phyloP scores from a whole-genome alignment of 139 green algal genomes.

The Pleodorina starrii region DNA sequence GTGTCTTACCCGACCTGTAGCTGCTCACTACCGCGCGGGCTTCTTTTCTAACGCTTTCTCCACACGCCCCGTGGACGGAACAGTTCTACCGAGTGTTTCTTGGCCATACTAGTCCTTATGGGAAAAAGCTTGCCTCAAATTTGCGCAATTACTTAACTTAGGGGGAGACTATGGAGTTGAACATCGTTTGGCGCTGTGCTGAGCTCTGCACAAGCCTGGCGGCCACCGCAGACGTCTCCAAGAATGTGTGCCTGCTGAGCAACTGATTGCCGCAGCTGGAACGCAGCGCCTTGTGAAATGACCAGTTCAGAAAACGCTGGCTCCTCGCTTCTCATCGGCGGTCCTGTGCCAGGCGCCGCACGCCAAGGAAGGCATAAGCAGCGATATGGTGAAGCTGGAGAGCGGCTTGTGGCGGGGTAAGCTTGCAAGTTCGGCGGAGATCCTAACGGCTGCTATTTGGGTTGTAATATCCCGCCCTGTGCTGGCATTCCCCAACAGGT shows the following conservation, averaged over 20 bases:
- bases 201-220: not conserved
- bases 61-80: too few relatives aligned
- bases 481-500: slow-evolving; percentile 65
- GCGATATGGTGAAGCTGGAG: slow-evolving; percentile 72
- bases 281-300: not conserved
- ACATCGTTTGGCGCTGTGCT: not conserved
- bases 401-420: slow-evolving; percentile 84
- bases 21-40: not conserved
- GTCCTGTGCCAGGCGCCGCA: slow-evolving; percentile 51
- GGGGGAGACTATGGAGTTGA: not conserved
- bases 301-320: not conserved
- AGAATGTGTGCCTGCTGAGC: not conserved
- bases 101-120: not conserved
- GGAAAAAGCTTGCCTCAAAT: not conserved
- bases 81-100: too few relatives aligned
- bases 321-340: slow-evolving; percentile 40
- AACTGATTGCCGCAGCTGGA: not conserved
- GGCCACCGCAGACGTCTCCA: not conserved
- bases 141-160: not conserved
- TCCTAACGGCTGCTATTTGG: not conserved
- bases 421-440: not conserved
- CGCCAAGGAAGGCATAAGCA: slow-evolving; percentile 75
- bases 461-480: not conserved
- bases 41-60: not conserved
- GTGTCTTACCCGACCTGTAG: not conserved